A percentile compares a stretch with the other conserved stretches of the same genome.
Conservation (phyloP, 225 moss, liverwort and hornwort genomes). For the Sphagnum contortum region DNA sequence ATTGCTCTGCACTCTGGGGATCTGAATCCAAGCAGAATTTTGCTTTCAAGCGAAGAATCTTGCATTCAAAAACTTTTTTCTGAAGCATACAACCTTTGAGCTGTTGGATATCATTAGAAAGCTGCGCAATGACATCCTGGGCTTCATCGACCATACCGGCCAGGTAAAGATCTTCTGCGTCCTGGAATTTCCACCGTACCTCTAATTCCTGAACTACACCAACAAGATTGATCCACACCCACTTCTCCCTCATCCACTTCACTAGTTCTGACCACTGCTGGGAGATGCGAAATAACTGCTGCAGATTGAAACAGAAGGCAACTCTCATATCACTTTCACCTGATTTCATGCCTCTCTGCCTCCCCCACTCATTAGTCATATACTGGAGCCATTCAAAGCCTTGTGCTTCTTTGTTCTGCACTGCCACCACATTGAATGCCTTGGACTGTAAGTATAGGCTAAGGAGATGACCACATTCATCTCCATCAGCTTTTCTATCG, state of each 20-base stretch:
- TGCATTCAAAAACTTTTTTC: neutral
- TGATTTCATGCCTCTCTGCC: conserved; percentile 3
- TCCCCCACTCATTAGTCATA: conserved; percentile 16
- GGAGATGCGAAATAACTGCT: conserved; percentile 5
- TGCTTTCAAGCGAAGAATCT: neutral
- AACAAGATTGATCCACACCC: conserved; percentile 13
- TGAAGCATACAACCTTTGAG: no score
- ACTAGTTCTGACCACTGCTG: conserved; percentile 5
- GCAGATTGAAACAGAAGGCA: conserved; percentile 16
- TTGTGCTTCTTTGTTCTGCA: conserved; percentile 1
- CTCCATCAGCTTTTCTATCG: conserved; percentile 4
- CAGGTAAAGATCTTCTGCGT: no score
- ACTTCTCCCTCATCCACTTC: conserved; percentile 12
- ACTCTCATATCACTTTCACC: conserved; percentile 21
- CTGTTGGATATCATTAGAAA: no score
- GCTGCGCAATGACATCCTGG: neutral
- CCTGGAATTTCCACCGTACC: no score
- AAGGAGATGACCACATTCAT: conserved; percentile 2
- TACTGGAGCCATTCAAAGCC: conserved; percentile 7
- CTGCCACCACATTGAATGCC: conserved; percentile 7
- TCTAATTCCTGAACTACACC: no score
- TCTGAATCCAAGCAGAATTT: no score
- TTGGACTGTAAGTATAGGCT: conserved; percentile 13
- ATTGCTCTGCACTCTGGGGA: no score
- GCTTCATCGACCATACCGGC: neutral